Evolutionary conservation across 208 protist species (phyloP).

Genomic region (Strigomonas culicis): DNA sequence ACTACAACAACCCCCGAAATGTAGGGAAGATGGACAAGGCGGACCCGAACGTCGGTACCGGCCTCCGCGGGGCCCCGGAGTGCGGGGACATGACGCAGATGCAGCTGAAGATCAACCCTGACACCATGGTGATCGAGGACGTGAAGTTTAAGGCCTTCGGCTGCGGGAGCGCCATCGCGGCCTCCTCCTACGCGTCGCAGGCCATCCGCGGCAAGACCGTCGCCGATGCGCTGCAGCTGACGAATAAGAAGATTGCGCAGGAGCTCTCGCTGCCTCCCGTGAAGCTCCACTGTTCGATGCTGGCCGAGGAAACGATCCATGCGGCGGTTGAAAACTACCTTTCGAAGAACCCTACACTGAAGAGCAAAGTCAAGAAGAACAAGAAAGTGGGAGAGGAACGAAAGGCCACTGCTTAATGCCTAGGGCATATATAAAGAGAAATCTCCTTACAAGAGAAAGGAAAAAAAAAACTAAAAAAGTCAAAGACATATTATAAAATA

Average conservation of each 20-base stretch:
- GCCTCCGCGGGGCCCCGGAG: slow-evolving; percentile 97
- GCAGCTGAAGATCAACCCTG: slow-evolving; percentile 94
- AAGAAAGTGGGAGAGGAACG: background rate
- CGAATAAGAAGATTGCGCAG: slow-evolving; percentile 98
- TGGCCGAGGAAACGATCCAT: slow-evolving; percentile 99
- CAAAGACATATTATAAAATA: background rate
- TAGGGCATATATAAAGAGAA: slow-evolving; percentile 22
- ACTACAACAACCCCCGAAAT: slow-evolving; percentile 99
- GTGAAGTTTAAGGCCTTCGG: slow-evolving; percentile 99
- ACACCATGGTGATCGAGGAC: slow-evolving; percentile 91
- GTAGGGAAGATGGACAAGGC: slow-evolving; percentile 97
- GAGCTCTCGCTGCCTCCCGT: slow-evolving; percentile 99
- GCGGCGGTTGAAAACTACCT: slow-evolving; percentile 97
- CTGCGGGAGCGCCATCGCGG: slow-evolving; percentile 99
- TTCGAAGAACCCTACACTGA: slow-evolving; percentile 91
- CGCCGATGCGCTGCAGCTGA: slow-evolving; percentile 95
- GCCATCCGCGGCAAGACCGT: slow-evolving; percentile 97
- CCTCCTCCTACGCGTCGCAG: slow-evolving; percentile 97
- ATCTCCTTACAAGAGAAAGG: slow-evolving; percentile 11
- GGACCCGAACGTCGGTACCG: slow-evolving; percentile 96
- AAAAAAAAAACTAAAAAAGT: slow-evolving; percentile 5
- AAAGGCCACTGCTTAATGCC: slow-evolving; percentile 7
- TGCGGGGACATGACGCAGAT: slow-evolving; percentile 99
- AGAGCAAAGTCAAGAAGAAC: slow-evolving; percentile 71
- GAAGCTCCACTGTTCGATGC: slow-evolving; percentile 99